Conservation (phyloP, 129 eudicot species). For the Deinandra increscens region DNA sequence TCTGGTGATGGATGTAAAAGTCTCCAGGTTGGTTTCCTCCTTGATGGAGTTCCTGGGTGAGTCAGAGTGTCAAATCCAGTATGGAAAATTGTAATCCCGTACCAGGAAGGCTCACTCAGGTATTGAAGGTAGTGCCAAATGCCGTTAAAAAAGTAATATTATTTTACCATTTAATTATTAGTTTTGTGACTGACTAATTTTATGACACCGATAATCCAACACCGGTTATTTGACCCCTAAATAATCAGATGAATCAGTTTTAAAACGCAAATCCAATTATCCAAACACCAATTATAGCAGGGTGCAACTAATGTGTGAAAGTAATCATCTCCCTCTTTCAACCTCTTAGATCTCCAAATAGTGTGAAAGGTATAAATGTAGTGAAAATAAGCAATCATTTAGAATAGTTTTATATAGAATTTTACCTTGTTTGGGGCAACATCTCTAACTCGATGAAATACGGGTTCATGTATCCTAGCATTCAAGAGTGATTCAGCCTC, state of each 20-base stretch:
- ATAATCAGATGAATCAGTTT: not conserved
- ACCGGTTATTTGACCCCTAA: constrained; percentile 2
- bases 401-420: not conserved
- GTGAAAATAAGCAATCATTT: not conserved
- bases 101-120: too few species aligned
- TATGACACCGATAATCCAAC: not conserved
- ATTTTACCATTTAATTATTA: not conserved
- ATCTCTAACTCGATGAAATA: constrained; percentile 90
- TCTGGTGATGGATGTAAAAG: not conserved
- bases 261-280: not conserved
- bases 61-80: too few species aligned
- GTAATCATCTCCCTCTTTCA: not conserved
- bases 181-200: not conserved
- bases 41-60: too few species aligned
- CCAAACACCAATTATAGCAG: constrained; percentile 2
- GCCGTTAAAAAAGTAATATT: too few species aligned
- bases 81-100: too few species aligned
- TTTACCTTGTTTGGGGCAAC: constrained; percentile 99
- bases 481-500: constrained; percentile 74
- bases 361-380: not conserved
- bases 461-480: constrained; percentile 60
- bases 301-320: not conserved
- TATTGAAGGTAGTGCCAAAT: too few species aligned
- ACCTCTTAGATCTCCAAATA: constrained; percentile 1
- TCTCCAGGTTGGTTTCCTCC: too few species aligned